phyloP scores from a whole-genome alignment of 345 rosid genomes.

The Viola odorata region DNA sequence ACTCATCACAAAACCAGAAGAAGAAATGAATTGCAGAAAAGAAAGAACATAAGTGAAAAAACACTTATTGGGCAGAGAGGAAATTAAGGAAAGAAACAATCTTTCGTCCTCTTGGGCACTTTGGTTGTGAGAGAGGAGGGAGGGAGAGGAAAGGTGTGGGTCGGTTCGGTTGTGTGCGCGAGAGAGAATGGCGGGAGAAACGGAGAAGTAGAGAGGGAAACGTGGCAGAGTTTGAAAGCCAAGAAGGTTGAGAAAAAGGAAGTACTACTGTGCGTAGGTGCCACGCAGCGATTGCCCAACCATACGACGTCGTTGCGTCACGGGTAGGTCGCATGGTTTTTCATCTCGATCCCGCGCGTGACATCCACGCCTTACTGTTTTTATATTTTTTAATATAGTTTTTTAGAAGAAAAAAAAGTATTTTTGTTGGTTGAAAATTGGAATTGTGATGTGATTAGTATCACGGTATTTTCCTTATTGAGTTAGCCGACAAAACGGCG shows the following conservation, averaged over 20 bases:
- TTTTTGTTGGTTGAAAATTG: too few relatives aligned
- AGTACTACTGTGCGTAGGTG: background rate
- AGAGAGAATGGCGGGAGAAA: conserved; percentile 58
- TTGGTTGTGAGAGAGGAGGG: background rate
- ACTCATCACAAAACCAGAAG: background rate
- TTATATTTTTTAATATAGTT: too few relatives aligned
- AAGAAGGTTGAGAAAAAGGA: too few relatives aligned
- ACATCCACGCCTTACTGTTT: too few relatives aligned
- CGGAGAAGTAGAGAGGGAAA: background rate
- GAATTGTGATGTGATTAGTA: too few relatives aligned
- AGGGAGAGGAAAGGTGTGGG: conserved; percentile 32
- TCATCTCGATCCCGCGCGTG: too few relatives aligned
- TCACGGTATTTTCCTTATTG: too few relatives aligned
- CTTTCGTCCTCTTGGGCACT: background rate
- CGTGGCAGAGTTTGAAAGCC: conserved; percentile 9
- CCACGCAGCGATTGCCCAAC: too few relatives aligned
- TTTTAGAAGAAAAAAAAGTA: too few relatives aligned
- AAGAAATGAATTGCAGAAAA: background rate
- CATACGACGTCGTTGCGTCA: background rate
- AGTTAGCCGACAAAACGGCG: too few relatives aligned
- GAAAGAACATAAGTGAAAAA: background rate
- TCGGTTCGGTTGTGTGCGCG: conserved; percentile 19
- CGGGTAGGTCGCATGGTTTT: background rate
- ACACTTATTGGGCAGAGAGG: background rate
- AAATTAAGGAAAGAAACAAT: background rate